These are phyloP conservation scores for Symbiodinium pilosum DNA, from an alignment of 73 alveolate species.

Conservation along the genomic window DNA sequence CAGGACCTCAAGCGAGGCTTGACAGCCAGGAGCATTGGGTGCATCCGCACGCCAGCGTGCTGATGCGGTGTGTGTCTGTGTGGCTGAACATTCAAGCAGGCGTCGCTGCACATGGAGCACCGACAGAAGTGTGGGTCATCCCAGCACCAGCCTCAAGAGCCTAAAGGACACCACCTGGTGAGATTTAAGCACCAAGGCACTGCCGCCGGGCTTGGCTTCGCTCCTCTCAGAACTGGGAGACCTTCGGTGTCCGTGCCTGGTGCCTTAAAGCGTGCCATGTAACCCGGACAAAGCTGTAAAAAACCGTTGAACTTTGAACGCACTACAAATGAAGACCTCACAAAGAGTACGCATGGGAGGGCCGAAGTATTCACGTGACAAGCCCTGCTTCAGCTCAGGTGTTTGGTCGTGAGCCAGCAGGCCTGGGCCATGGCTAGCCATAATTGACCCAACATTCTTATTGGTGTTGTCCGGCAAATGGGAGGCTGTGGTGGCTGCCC, in stretches of 20 bases:
- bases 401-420: conserved; percentile 5
- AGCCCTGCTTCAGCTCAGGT: too few species aligned
- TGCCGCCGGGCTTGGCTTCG: conserved; percentile 64
- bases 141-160: conserved; percentile 23
- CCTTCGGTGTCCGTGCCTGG: conserved; percentile 47
- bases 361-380: too few species aligned
- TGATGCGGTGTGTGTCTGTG: too few species aligned
- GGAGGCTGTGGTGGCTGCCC: conserved; percentile 69
- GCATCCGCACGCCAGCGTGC: too few species aligned
- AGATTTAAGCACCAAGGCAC: background rate
- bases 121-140: conserved; percentile 48
- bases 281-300: too few species aligned
- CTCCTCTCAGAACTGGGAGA: conserved; percentile 44
- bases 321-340: too few species aligned
- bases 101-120: background rate
- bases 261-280: too few species aligned
- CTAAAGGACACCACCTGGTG: too few species aligned
- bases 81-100: too few species aligned
- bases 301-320: too few species aligned
- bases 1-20: conserved; percentile 41
- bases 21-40: background rate
- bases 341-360: too few species aligned
- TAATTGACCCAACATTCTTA: background rate
- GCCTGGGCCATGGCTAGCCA: background rate
- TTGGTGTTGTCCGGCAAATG: background rate